Evolutionary conservation across 2,329 filamentous ascomycete species (phyloP), one percentile per base, ranked within the genome.

Genomic region (Aspergillus amoenus): DNA sequence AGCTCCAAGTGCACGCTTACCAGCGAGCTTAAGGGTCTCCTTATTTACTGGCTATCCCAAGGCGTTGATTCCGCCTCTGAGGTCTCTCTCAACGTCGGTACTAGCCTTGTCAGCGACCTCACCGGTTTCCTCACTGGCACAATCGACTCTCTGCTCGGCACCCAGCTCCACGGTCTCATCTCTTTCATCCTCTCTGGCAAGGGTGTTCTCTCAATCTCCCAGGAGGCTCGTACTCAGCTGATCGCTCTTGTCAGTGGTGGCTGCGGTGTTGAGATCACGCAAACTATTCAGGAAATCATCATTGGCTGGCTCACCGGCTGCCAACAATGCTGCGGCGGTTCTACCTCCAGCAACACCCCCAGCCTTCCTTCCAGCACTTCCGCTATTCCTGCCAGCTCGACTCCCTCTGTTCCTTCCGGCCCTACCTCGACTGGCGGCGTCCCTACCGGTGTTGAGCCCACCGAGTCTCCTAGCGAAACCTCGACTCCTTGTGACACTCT

Each of bases 221-320:
- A 69, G 52, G 68, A 69, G 9, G 66, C 71, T 57, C 67, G 70
- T 60, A 63, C 73, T 50, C 67, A 75, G 64, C 64, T 75, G 21
- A 66, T 70, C 67, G 72, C 70, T 56, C 64, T 75, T 64, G 62
- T 73, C 24, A 63, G 67, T 64, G 73, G 73, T 47, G 62, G 62
- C 27, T 47, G 79, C 12, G 72, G 72, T 52, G 80, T 85, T 55
- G 78, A 80, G 24, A 69, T 84, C 50, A 79, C 82, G 64, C 73
- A 70, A 43, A 77, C 81, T 62, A 81, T 82, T 70, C 77, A 81
- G 64, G 73, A 81, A 60, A 82, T 82, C 60, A 70, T 80, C 58
- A 74, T 82, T 61, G 61, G 68, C 56, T 73, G 70, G 70, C 64
- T 73, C 55, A 71, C 67, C 42, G 71, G 70, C 58, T 70, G 69